A percentile compares a stretch with the other conserved stretches of the same genome.
These are phyloP conservation scores for Talaromyces liani DNA, from an alignment of 495 filamentous ascomycete genomes.

Conservation along the genomic window DNA sequence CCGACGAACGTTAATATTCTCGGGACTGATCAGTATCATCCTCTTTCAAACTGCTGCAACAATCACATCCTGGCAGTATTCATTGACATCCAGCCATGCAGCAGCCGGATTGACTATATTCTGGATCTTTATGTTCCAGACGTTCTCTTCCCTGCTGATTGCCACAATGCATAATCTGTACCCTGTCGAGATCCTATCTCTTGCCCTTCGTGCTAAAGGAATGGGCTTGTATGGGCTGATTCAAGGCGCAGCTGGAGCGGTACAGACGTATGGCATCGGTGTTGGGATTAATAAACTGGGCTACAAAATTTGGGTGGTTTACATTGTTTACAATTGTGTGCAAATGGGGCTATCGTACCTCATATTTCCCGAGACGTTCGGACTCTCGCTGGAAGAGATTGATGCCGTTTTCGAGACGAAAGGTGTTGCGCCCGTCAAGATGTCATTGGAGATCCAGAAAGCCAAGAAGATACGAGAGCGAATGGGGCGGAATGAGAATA, in stretches of 20 bases:
- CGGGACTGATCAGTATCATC: constrained; percentile 27
- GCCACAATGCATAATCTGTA: constrained; percentile 41
- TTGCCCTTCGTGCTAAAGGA: constrained; percentile 33
- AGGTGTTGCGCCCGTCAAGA: constrained; percentile 35
- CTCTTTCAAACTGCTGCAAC: constrained; percentile 31
- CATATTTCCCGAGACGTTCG: constrained; percentile 34
- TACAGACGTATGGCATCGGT: constrained; percentile 33
- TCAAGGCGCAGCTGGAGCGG: constrained; percentile 31
- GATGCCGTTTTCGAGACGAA: constrained; percentile 38
- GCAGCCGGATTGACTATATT: constrained; percentile 27
- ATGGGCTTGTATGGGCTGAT: constrained; percentile 36
- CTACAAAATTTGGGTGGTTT: constrained; percentile 40
- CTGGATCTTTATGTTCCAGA: constrained; percentile 37
- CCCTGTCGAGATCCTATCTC: constrained; percentile 30
- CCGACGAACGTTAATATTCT: constrained; percentile 30
- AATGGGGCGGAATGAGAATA: not conserved
- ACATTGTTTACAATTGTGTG: constrained; percentile 33
- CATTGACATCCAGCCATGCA: constrained; percentile 13
- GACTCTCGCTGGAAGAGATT: constrained; percentile 34
- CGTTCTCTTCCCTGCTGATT: constrained; percentile 28
- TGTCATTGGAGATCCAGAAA: constrained; percentile 34
- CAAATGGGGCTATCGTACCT: constrained; percentile 34
- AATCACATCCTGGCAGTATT: constrained; percentile 34
- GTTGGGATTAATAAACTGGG: constrained; percentile 33
- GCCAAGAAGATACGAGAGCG: constrained; percentile 23